Base-by-base conservation (phyloP, 1,139 yeast genomes). In the Hansenula sp. region DNA sequence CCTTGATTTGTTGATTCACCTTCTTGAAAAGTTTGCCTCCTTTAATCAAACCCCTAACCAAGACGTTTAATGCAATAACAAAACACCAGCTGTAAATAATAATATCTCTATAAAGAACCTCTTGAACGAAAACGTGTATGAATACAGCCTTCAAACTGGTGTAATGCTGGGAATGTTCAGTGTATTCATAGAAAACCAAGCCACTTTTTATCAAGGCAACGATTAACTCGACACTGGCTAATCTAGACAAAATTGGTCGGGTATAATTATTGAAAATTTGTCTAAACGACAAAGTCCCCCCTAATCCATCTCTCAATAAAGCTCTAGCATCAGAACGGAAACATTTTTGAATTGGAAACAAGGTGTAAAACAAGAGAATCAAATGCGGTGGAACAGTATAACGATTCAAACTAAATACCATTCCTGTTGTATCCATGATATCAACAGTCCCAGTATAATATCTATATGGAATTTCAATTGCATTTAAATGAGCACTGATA, bases 1-100 rank as follows among this genome's bases (percentile, higher is more conserved):
- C 77, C 53, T 76, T 79, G 25, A 81, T 79, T 47, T 71, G 71
- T 18, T 65, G 69, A 38, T 66, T 68, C 33, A 72, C 54, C 24
- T 51, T 49, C 4, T 33, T 39, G 34, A 44, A 38, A 11, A 35
- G 37, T 6, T 14, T 25, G 3, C 8, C 12, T 2, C 32, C 20
- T 12, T 24, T 42, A 13, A 27, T 4, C 10, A 14, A 12, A 12
- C 14, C 27, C n/a, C 12, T 35, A 13, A 27, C 1, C 12, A 14
- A 13, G 12, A 18, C n/a, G 31, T 22, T 17, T 10, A 22, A 9
- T 5, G 18, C 27, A 19, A 39, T 16, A 21, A 39, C 44, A 17
- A 36, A n/a, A 5, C 47, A 47, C 43, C 46, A 43, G 2, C 32
- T 9, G 8, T 32, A 33, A 4, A 42, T 29, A 6, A 44, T 27